Conservation (phyloP, 1,284 basidiomycete genomes). For the Ceratobasidium sp. region DNA sequence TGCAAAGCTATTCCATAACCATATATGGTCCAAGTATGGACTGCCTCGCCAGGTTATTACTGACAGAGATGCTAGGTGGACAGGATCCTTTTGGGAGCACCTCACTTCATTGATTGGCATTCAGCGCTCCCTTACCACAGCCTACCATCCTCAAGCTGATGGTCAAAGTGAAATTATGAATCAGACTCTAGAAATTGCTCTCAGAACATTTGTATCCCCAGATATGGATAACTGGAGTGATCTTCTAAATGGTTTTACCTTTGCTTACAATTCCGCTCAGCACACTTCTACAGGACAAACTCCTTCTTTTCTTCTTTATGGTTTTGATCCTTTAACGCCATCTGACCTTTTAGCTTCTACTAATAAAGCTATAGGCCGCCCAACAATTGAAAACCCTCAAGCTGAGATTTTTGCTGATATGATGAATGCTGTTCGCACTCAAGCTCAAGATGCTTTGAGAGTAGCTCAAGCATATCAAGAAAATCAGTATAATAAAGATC, state of each 20-base stretch:
- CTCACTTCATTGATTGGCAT: slow-evolving; percentile 46
- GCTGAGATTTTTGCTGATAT: slow-evolving; percentile 41
- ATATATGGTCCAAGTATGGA: slow-evolving; percentile 48
- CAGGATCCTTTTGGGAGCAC: slow-evolving; percentile 49
- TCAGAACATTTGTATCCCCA: slow-evolving; percentile 44
- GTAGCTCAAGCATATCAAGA: slow-evolving; percentile 44
- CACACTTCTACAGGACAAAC: slow-evolving; percentile 46
- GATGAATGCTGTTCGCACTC: slow-evolving; percentile 41
- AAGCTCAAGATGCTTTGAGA: slow-evolving; percentile 46
- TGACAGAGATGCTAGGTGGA: slow-evolving; percentile 52
- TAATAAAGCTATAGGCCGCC: neutral
- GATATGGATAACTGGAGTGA: slow-evolving; percentile 48
- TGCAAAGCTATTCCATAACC: slow-evolving; percentile 44
- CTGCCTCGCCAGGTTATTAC: slow-evolving; percentile 50
- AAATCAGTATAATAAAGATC: slow-evolving; percentile 47
- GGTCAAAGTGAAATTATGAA: slow-evolving; percentile 54
- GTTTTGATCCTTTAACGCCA: slow-evolving; percentile 46
- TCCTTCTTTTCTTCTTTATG: slow-evolving; percentile 48
- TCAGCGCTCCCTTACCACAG: slow-evolving; percentile 50
- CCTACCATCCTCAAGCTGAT: slow-evolving; percentile 53
- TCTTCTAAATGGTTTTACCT: slow-evolving; percentile 47
- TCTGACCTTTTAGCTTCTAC: slow-evolving; percentile 1
- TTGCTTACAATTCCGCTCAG: slow-evolving; percentile 49
- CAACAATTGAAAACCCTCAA: slow-evolving; percentile 27
- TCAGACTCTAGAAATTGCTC: slow-evolving; percentile 46